Conservation (phyloP, 768 basidiomycete species). For the Mycena olivaceomarginata region DNA sequence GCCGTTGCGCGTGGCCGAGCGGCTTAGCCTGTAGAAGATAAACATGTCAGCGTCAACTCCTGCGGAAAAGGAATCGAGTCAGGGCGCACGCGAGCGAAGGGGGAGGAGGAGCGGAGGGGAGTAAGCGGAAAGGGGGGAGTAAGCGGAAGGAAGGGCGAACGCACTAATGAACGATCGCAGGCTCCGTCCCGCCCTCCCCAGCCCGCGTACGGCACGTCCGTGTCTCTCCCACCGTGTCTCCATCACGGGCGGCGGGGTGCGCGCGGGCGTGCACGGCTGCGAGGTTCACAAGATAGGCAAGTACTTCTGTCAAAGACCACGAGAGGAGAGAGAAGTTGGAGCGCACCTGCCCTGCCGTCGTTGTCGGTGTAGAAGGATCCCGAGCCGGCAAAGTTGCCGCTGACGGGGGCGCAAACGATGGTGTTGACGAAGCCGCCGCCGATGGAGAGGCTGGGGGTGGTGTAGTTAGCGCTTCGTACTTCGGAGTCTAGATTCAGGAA, state of each 20-base stretch:
- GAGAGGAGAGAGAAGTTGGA: too few relatives aligned
- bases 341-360: not conserved
- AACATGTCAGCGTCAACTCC: not conserved
- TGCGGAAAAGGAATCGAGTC: not conserved
- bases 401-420: constrained; percentile 34
- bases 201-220: constrained; percentile 34
- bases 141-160: not conserved
- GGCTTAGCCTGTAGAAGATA: constrained; percentile 13
- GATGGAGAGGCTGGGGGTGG: constrained; percentile 12
- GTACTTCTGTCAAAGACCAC: too few relatives aligned
- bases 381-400: constrained; percentile 31
- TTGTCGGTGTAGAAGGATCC: constrained; percentile 42
- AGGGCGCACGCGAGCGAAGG: too few relatives aligned
- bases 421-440: constrained; percentile 40
- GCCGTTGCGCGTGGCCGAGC: constrained; percentile 36
- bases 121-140: not conserved
- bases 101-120: too few relatives aligned
- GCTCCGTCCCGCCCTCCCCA: constrained; percentile 36
- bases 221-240: constrained; percentile 38
- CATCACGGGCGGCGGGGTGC: constrained; percentile 33
- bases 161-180: constrained; percentile 37
- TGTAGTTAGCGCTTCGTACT: not conserved
- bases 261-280: constrained; percentile 18
- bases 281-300: too few relatives aligned
- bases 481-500: not conserved